These are phyloP conservation scores for Trichophyton verrucosum DNA, from an alignment of 2,329 filamentous ascomycete genomes.

Conservation along the genomic window DNA sequence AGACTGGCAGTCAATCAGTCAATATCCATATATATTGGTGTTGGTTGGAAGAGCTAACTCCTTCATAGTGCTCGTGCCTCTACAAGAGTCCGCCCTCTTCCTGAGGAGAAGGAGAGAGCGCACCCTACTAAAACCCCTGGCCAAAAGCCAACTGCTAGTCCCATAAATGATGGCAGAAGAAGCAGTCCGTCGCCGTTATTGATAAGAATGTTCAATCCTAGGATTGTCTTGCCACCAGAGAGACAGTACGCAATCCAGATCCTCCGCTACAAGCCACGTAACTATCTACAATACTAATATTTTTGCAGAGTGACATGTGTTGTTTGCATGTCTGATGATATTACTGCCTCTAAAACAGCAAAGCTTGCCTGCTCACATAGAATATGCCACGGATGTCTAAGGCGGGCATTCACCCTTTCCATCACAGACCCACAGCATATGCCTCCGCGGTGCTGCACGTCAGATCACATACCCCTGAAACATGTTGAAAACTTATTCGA, in stretches of 20 bases:
- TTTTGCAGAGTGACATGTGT: slow-evolving; percentile 53
- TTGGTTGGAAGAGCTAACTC: too few species aligned
- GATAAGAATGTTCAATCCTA: neutral
- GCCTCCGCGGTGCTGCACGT: slow-evolving; percentile 70
- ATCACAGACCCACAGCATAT: slow-evolving; percentile 66
- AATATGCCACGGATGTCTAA: slow-evolving; percentile 69
- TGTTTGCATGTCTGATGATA: slow-evolving; percentile 56
- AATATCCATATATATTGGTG: too few species aligned
- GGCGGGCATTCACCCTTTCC: slow-evolving; percentile 61
- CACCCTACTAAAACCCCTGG: neutral
- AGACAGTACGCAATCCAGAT: neutral
- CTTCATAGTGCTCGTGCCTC: too few species aligned
- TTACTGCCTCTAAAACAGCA: slow-evolving; percentile 50
- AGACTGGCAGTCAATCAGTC: too few species aligned
- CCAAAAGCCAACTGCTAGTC: neutral
- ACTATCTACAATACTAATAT: neutral
- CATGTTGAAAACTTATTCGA: slow-evolving; percentile 68
- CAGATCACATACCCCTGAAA: slow-evolving; percentile 59
- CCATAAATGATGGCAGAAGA: neutral
- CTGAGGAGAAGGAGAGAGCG: neutral
- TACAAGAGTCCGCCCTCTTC: too few species aligned
- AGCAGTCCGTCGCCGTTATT: neutral
- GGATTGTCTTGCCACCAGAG: neutral
- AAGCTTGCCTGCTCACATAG: slow-evolving; percentile 67
- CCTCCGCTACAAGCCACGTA: too few species aligned